phyloP scores from a whole-genome alignment of 116 monocot genomes.

The Papilionanthe hybrid region DNA sequence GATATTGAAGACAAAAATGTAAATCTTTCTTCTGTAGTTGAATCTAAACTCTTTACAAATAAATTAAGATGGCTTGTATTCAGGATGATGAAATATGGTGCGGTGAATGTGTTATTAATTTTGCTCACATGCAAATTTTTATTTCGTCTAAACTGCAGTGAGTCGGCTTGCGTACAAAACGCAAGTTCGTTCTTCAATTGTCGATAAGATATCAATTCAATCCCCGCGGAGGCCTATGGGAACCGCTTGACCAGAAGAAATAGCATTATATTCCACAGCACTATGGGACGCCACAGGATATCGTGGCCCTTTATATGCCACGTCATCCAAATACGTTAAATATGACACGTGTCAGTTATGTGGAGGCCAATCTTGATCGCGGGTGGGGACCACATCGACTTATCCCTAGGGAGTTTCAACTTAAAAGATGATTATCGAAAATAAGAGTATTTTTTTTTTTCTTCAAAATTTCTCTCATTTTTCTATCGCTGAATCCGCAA shows the following conservation, averaged over 20 bases:
- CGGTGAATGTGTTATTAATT: too few relatives aligned
- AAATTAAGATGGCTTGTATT: too few relatives aligned
- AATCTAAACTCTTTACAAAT: too few relatives aligned
- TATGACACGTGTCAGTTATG: not conserved
- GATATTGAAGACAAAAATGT: too few relatives aligned
- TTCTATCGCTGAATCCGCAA: constrained; percentile 12
- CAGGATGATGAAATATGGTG: too few relatives aligned
- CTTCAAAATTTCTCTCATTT: not conserved
- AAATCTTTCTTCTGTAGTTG: too few relatives aligned
- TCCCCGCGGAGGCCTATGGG: not conserved
- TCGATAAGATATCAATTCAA: not conserved
- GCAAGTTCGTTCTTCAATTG: too few relatives aligned
- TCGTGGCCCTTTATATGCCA: not conserved
- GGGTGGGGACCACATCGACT: not conserved
- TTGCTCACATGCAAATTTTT: too few relatives aligned
- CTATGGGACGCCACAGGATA: not conserved
- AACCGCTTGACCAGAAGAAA: not conserved
- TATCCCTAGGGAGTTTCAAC: not conserved
- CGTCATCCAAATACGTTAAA: not conserved
- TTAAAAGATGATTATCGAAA: not conserved
- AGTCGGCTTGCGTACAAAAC: too few relatives aligned
- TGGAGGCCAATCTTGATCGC: not conserved
- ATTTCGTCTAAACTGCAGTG: too few relatives aligned
- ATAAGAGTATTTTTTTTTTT: not conserved
- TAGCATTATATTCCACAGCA: not conserved